A percentile compares a stretch with the other conserved stretches of the same genome.
phyloP scores from a whole-genome alignment of 345 rosid species.

The Moringa oleifera region DNA sequence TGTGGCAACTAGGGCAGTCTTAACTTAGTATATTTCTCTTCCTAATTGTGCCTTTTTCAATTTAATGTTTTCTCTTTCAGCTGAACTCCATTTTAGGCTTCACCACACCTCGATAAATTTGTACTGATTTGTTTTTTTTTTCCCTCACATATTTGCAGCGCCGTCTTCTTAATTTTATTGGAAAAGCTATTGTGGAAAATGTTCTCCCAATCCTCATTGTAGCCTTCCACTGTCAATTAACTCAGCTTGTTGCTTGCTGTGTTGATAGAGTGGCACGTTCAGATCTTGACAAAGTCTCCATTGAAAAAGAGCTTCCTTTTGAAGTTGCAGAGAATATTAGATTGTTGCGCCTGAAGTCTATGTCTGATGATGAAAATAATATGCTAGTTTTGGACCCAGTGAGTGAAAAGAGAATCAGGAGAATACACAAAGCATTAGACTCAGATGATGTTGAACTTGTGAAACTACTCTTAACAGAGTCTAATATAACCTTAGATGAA shows the following conservation, averaged over 20 bases:
- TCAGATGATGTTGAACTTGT: conserved; percentile 95
- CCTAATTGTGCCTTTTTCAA: not conserved
- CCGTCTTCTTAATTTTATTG: conserved; percentile 62
- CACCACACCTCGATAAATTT: not conserved
- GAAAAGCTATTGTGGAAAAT: conserved; percentile 73
- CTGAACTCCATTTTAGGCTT: conserved; percentile 5
- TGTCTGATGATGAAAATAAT: conserved; percentile 31
- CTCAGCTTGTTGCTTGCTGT: conserved; percentile 67
- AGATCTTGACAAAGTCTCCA: conserved; percentile 57
- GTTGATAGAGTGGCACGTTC: conserved; percentile 81
- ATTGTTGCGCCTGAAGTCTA: conserved; percentile 39
- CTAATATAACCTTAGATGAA: conserved; percentile 66
- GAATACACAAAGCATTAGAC: conserved; percentile 86
- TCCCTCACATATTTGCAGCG: conserved; percentile 61
- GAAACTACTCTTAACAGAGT: conserved; percentile 73
- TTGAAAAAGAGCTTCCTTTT: conserved; percentile 78
- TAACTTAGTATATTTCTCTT: not conserved
- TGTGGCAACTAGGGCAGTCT: not conserved
- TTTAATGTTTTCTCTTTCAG: not conserved
- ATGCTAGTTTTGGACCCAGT: conserved; percentile 28
- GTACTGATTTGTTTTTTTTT: conserved; percentile 8
- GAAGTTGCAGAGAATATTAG: conserved; percentile 57
- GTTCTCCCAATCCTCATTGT: conserved; percentile 73
- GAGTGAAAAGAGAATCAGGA: conserved; percentile 57
- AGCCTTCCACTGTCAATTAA: conserved; percentile 74